These are phyloP conservation scores for Protomyces pachydermus DNA, from an alignment of 1,139 yeast species.

Conservation along the genomic window DNA sequence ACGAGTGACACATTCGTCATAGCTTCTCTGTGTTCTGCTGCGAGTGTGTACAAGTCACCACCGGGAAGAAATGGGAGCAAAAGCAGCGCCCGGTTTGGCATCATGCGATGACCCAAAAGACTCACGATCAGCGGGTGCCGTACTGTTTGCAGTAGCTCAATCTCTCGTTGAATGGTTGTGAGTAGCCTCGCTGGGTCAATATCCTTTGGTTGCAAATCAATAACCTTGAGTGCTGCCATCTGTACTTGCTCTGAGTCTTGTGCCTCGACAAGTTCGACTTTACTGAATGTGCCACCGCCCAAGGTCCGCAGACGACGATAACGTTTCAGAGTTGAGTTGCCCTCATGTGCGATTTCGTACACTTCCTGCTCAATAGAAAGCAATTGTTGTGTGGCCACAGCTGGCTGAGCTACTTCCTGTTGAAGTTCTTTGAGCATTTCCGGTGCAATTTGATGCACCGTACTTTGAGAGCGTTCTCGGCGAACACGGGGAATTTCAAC, in stretches of 20 bases:
- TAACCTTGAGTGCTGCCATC: conserved; percentile 43
- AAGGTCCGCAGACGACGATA: conserved; percentile 30
- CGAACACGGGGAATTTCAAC: background rate
- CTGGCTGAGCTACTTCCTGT: background rate
- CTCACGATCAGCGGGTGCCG: conserved; percentile 45
- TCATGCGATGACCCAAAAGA: conserved; percentile 40
- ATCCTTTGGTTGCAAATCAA: conserved; percentile 36
- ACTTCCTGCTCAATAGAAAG: background rate
- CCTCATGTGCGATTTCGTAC: background rate
- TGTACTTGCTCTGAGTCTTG: conserved; percentile 39
- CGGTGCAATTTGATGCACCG: background rate
- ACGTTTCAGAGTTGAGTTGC: background rate
- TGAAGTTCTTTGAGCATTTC: background rate
- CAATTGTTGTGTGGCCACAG: background rate
- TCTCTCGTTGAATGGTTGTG: conserved; percentile 67
- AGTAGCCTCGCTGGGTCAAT: conserved; percentile 52
- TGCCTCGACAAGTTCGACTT: conserved; percentile 42
- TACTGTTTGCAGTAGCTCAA: conserved; percentile 51
- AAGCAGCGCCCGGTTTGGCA: conserved; percentile 43
- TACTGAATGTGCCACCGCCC: conserved; percentile 44
- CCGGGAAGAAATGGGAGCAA: conserved; percentile 72
- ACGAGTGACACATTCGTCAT: conserved; percentile 52
- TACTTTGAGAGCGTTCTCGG: background rate
- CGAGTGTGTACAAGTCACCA: conserved; percentile 62
- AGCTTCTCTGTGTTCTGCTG: conserved; percentile 48